phyloP scores from a whole-genome alignment of 2,329 filamentous ascomycete genomes.

The Apiospora sp. region DNA sequence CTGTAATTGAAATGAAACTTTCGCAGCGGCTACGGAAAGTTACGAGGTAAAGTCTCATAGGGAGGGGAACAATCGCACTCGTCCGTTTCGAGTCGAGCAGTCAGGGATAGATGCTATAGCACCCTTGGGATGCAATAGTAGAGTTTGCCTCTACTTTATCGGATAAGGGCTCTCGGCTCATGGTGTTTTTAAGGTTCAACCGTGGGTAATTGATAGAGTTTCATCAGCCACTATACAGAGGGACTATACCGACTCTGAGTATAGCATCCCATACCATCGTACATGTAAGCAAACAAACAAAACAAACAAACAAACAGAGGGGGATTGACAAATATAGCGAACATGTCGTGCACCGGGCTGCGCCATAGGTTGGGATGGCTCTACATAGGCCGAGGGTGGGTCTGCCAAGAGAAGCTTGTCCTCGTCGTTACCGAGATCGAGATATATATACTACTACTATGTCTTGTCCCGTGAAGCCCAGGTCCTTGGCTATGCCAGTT shows the following conservation, averaged over 20 bases:
- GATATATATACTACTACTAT: too few relatives aligned
- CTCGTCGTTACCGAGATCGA: background rate
- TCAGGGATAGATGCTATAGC: background rate
- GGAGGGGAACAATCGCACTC: background rate
- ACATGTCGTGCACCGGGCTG: too few relatives aligned
- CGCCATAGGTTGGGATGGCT: background rate
- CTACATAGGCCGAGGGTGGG: background rate
- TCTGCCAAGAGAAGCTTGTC: constrained; percentile 6
- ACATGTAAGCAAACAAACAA: background rate
- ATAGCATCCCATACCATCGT: background rate
- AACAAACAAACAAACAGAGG: background rate
- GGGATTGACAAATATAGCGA: too few relatives aligned
- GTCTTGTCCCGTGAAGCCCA: background rate
- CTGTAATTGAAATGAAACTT: background rate
- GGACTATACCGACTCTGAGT: background rate
- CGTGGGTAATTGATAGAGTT: background rate
- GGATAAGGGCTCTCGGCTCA: background rate
- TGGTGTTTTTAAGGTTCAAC: background rate
- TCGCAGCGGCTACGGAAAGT: background rate
- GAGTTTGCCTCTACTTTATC: background rate
- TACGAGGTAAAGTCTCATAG: background rate
- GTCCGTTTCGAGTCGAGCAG: background rate
- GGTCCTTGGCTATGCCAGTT: background rate
- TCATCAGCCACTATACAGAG: background rate
- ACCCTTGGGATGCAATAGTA: background rate